A percentile compares a stretch with the other conserved stretches of the same genome.
Conservation (phyloP, 305 asterid genomes). For the Solanum hybrid region DNA sequence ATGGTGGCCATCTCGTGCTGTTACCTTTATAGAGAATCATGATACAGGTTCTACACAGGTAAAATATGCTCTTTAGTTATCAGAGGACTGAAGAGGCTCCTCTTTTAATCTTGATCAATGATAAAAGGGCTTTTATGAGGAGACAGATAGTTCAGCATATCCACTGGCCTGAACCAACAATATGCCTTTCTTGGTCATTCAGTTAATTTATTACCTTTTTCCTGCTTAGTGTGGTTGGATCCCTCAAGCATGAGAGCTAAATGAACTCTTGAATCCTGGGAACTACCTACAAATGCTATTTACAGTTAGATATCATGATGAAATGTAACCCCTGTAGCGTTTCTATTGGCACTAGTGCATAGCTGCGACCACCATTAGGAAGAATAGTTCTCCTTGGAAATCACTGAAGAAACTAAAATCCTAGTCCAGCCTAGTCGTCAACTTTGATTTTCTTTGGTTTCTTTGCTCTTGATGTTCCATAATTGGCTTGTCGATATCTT, state of each 20-base stretch:
- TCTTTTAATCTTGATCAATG: neutral
- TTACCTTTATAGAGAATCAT: slow-evolving; percentile 96
- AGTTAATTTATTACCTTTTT: neutral
- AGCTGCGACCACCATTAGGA: neutral
- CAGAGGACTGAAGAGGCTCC: neutral
- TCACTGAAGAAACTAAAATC: neutral
- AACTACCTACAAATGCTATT: neutral
- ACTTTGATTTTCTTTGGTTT: neutral
- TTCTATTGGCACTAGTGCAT: neutral
- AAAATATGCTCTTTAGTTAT: neutral
- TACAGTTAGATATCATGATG: neutral
- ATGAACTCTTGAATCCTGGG: neutral
- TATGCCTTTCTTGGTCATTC: neutral
- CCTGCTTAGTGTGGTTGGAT: neutral
- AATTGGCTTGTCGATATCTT: neutral
- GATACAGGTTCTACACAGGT: slow-evolving; percentile 99
- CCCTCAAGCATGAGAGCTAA: neutral
- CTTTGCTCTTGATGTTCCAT: neutral
- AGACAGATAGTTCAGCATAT: neutral
- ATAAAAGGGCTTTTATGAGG: neutral
- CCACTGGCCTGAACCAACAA: neutral
- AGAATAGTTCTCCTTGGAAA: neutral
- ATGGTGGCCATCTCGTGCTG: slow-evolving; percentile 99
- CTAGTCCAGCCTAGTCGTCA: neutral
- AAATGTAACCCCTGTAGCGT: neutral